Evolutionary conservation across 1,284 basidiomycete genomes (phyloP).

Genomic region (Schizophyllum commune): DNA sequence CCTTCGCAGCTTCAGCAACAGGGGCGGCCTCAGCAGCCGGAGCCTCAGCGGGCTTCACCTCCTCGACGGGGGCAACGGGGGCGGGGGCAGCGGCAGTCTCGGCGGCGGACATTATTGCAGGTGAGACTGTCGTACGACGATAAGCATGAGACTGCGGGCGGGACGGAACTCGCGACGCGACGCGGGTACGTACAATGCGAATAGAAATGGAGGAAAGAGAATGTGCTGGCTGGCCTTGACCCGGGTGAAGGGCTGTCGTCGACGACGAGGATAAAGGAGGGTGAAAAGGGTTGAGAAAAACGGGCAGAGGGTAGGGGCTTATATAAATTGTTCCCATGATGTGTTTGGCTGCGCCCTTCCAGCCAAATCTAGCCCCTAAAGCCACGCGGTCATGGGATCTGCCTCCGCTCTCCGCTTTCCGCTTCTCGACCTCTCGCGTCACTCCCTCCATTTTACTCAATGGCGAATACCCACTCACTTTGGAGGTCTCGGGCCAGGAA

Average conservation of each 20-base stretch:
- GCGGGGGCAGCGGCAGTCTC: constrained; percentile 39
- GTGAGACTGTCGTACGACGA: constrained; percentile 22
- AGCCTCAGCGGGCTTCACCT: constrained; percentile 43
- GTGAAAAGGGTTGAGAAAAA: constrained; percentile 34
- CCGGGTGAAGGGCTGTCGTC: constrained; percentile 31
- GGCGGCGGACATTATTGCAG: constrained; percentile 74
- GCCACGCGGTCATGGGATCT: neutral
- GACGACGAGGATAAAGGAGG: constrained; percentile 30
- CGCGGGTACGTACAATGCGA: constrained; percentile 27
- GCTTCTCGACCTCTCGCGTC: neutral
- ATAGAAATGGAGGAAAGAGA: constrained; percentile 43
- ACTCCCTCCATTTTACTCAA: neutral
- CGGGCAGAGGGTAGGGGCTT: constrained; percentile 22
- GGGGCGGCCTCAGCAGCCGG: constrained; percentile 31
- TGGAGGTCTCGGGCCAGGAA: neutral
- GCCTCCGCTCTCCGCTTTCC: neutral
- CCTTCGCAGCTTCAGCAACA: constrained; percentile 31
- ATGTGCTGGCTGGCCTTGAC: constrained; percentile 44
- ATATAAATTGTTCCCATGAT: constrained; percentile 36
- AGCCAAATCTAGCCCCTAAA: neutral
- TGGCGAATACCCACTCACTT: neutral
- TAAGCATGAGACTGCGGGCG: constrained; percentile 12
- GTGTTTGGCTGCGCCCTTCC: constrained; percentile 25
- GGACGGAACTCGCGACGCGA: constrained; percentile 14
- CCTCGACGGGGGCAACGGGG: constrained; percentile 34